Base-by-base conservation (phyloP, 805 yeast species). In the Candida piceae region DNA sequence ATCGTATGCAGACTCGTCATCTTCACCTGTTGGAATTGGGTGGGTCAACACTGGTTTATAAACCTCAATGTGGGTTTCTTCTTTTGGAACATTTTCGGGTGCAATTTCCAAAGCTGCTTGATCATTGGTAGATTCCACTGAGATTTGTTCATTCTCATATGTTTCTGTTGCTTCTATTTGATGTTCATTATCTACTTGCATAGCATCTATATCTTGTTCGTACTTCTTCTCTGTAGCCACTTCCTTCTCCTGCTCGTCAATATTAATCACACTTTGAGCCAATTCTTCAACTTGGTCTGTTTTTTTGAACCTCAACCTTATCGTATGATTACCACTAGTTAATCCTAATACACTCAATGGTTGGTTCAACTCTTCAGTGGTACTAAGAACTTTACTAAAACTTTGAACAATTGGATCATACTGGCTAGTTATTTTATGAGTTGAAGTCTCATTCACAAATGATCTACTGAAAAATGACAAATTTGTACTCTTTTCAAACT, bases 1-100 rank as follows among this genome's bases (percentile, higher is more conserved):
- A 18, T 74, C 76, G 35, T 66, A 69, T 0, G 57, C 61, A 0
- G 63, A 66, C 6, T 65, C 70, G 10, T 63, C 65, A 4, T 42
- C 29, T 44, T 34, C 32, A 10, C 12, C 27, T 5, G n/a, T 8
- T 12, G 27, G 40, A 3, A 44, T 24, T 7, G 52, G 46, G 5
- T 32, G 32, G 3, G 33, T 24, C 8, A 33, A 17, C 17, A 36
- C 17, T 3, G 51, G 46, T 19, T 41, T 48, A 39, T 32, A 50
- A 5, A 50, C 52, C 29, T 49, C 44, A 5, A 48, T 23, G 13
- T 32, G 29, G 20, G 21, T 5, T 12, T 20, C 16, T 11, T 34
- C 34, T 21, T 32, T 20, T 3, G 25, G 9, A 24, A 15, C 12
- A 6, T 5, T 16, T 11, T 9, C n/a, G 4, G 22, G 7, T 16